Evolutionary conservation across 306 rosid species (phyloP).

Genomic region (Dryas octopetala): DNA sequence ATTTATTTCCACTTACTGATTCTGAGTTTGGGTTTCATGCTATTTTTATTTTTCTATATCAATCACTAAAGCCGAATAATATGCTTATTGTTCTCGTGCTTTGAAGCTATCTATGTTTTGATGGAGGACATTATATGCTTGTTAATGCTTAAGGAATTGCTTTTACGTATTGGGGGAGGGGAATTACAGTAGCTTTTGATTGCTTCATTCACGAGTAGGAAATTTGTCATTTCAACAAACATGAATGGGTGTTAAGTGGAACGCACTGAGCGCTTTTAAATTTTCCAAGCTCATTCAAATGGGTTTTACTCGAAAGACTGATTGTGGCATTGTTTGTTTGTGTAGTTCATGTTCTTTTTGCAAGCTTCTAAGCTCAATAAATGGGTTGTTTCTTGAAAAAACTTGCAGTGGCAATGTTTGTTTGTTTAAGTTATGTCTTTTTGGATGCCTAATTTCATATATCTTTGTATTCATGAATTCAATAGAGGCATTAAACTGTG

Average conservation of each 20-base stretch:
- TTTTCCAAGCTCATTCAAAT: no score
- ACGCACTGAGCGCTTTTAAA: background rate
- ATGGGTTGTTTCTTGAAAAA: background rate
- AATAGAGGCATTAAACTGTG: no score
- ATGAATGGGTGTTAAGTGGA: background rate
- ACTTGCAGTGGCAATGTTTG: background rate
- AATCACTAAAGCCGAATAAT: background rate
- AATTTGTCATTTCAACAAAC: background rate
- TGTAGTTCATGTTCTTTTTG: background rate
- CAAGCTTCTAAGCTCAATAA: background rate
- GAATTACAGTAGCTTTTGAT: background rate
- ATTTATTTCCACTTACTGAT: background rate
- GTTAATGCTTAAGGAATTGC: no score
- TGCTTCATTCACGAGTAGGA: background rate
- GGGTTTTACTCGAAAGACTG: background rate
- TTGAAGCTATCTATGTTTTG: background rate
- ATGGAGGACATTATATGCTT: background rate
- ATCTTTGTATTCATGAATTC: background rate
- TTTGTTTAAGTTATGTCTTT: background rate
- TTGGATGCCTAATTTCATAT: background rate
- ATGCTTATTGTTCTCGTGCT: background rate
- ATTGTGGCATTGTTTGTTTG: background rate
- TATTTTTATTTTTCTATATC: background rate
- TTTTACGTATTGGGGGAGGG: background rate
- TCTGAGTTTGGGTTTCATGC: no score